Conservation (phyloP, 176 grass and related monocot species). For the Cenchrus fungigraminus region DNA sequence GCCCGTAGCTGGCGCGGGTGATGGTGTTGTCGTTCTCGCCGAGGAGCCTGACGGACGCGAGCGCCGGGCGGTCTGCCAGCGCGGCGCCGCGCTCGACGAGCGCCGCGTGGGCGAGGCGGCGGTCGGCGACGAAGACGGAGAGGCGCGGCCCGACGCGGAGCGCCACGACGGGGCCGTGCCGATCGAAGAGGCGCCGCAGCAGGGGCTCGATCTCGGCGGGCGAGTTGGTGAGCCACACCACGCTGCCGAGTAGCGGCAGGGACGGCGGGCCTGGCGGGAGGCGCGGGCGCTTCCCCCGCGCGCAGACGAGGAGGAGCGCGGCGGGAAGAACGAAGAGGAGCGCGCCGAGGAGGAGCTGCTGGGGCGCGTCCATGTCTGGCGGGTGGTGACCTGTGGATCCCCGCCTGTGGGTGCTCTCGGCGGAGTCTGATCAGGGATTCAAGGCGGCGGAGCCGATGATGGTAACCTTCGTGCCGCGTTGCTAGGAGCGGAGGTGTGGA, state of each 20-base stretch:
- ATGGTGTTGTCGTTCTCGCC: conserved; percentile 45
- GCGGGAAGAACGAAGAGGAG: conserved; percentile 30
- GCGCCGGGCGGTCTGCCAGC: conserved; percentile 45
- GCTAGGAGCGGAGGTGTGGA: neutral
- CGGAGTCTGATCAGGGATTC: too few relatives aligned
- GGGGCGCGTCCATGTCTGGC: conserved; percentile 18
- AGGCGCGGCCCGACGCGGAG: conserved; percentile 44
- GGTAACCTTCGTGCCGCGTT: neutral
- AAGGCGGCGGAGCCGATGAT: neutral
- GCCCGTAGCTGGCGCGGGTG: conserved; percentile 47
- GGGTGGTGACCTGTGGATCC: neutral
- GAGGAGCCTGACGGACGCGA: neutral
- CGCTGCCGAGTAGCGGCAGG: conserved; percentile 53
- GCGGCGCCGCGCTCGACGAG: conserved; percentile 52
- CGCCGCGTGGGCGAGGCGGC: conserved; percentile 51
- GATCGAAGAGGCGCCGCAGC: conserved; percentile 44
- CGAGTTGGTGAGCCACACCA: conserved; percentile 42
- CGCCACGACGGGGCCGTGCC: conserved; percentile 51
- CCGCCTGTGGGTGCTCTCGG: too few relatives aligned
- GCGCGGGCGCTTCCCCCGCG: neutral
- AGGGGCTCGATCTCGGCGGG: conserved; percentile 33
- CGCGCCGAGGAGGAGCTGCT: conserved; percentile 5
- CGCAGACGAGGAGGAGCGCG: neutral
- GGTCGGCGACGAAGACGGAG: conserved; percentile 55
- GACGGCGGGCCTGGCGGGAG: conserved; percentile 59